These are phyloP conservation scores for Protomyces lactucae-debilis DNA, from an alignment of 1,139 yeast species.

Conservation along the genomic window DNA sequence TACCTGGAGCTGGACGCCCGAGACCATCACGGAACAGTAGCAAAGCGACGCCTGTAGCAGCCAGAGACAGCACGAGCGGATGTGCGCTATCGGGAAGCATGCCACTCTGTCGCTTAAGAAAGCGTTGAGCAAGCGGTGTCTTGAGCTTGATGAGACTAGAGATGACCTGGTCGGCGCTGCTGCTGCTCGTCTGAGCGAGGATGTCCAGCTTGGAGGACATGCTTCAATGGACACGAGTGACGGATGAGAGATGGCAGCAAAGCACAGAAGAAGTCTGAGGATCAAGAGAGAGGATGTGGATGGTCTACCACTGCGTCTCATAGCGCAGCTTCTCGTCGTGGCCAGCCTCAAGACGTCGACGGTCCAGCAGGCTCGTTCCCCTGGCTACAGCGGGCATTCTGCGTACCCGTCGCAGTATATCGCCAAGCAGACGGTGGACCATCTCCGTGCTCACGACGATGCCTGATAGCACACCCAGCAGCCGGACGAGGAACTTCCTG, in stretches of 20 bases:
- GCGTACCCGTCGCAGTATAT: neutral
- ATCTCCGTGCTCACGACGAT: slow-evolving; percentile 50
- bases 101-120: neutral
- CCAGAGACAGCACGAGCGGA: neutral
- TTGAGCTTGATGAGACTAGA: neutral
- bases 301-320: no score
- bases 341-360: neutral
- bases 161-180: neutral
- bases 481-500: slow-evolving; percentile 65
- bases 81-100: neutral
- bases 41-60: neutral
- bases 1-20: neutral
- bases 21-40: neutral
- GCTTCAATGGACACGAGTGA: no score
- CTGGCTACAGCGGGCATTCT: neutral
- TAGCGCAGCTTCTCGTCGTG: no score
- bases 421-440: slow-evolving; percentile 34
- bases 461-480: slow-evolving; percentile 79
- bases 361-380: slow-evolving; percentile 4
- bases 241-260: no score
- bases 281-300: no score
- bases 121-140: neutral
- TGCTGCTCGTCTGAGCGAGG: no score
- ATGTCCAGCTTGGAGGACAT: no score
- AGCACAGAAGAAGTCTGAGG: no score